Conservation (phyloP, 2,329 filamentous ascomycete genomes). For the Neurospora sp. region DNA sequence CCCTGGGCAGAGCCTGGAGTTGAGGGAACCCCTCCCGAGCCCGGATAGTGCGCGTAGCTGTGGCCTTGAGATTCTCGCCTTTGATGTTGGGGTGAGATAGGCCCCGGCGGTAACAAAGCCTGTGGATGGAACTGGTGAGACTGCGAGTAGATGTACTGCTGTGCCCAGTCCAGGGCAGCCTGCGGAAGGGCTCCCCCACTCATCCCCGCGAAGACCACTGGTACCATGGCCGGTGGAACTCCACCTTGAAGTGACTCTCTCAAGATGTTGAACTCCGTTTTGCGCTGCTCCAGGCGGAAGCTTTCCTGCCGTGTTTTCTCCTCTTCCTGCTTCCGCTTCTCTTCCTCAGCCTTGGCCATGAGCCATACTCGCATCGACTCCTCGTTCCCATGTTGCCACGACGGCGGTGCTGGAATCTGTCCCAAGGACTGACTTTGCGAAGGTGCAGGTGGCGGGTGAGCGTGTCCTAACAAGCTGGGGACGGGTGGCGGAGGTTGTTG, state of each 20-base stretch:
- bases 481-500: conserved; percentile 21
- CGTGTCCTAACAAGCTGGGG: conserved; percentile 17
- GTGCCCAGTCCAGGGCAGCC: conserved; percentile 55
- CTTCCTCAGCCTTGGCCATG: conserved; percentile 62
- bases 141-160: conserved; percentile 51
- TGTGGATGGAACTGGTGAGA: conserved; percentile 40
- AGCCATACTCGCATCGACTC: conserved; percentile 67
- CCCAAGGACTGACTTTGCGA: conserved; percentile 34
- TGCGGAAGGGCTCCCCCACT: conserved; percentile 52
- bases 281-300: conserved; percentile 61
- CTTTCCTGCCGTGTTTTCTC: conserved; percentile 57
- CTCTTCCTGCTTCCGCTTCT: conserved; percentile 64
- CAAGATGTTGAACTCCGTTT: conserved; percentile 64
- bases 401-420: conserved; percentile 53
- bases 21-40: conserved; percentile 30
- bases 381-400: conserved; percentile 59
- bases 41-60: conserved; percentile 31
- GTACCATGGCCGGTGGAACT: conserved; percentile 65
- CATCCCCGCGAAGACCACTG: conserved; percentile 66
- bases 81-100: conserved; percentile 43
- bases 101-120: conserved; percentile 39
- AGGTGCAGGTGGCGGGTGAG: conserved; percentile 18
- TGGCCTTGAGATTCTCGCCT: conserved; percentile 42
- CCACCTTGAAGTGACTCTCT: conserved; percentile 58
- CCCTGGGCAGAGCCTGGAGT: conserved; percentile 33